Conservation (phyloP, 768 basidiomycete genomes). For the Lyophyllum semitale region DNA sequence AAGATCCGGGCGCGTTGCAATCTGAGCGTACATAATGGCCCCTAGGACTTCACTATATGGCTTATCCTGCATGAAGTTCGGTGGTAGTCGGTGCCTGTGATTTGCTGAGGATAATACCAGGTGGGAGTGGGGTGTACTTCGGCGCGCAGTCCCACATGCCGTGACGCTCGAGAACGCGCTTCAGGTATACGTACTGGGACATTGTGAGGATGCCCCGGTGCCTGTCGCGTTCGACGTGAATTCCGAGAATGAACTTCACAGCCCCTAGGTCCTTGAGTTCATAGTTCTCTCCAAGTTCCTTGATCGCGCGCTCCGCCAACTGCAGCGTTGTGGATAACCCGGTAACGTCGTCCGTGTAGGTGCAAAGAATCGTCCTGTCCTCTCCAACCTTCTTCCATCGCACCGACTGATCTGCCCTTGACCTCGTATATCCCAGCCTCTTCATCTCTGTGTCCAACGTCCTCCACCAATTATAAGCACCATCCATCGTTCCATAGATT, state of each 20-base stretch:
- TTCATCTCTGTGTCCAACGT: not conserved
- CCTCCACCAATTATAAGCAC: conserved; percentile 3
- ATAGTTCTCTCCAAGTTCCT: not conserved
- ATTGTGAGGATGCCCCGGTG: not conserved
- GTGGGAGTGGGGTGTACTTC: conserved; percentile 15
- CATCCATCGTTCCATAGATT: conserved; percentile 4
- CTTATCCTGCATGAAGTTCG: conserved; percentile 3
- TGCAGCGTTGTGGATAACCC: not conserved
- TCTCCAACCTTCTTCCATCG: not conserved
- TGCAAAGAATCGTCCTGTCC: conserved; percentile 15
- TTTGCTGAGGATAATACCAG: not conserved
- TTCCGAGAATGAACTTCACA: not conserved
- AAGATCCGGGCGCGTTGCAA: conserved; percentile 31
- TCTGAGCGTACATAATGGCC: conserved; percentile 1
- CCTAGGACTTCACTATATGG: not conserved
- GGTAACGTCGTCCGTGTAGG: not conserved
- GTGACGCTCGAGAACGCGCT: not conserved
- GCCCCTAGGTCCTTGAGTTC: not conserved
- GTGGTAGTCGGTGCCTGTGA: not conserved
- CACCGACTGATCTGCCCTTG: conserved; percentile 20
- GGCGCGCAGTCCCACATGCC: conserved; percentile 21
- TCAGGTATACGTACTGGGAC: not conserved
- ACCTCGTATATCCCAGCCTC: conserved; percentile 15
- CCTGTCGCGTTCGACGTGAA: not conserved
- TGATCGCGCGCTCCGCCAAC: not conserved